These are phyloP conservation scores for Rhizopus microsporus DNA, from an alignment of 371 early-diverging fungal species.

Conservation along the genomic window DNA sequence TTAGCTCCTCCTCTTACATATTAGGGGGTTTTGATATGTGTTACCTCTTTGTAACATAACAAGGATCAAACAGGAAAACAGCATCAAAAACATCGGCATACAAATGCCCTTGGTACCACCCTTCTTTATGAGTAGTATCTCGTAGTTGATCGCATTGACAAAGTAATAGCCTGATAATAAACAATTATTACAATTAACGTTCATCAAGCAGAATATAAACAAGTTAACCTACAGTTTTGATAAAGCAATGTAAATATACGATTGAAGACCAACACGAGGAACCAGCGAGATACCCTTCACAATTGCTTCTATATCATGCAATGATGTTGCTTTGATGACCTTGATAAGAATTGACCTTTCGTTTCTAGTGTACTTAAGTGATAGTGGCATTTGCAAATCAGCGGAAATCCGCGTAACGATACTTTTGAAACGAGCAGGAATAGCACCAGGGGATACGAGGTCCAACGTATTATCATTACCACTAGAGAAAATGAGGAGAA, in stretches of 20 bases:
- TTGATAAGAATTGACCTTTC: slow-evolving; percentile 15
- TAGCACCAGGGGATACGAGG: slow-evolving; percentile 12
- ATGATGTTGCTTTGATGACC: slow-evolving; percentile 13
- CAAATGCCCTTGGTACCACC: slow-evolving; percentile 15
- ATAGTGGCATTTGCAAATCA: slow-evolving; percentile 15
- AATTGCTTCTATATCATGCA: slow-evolving; percentile 15
- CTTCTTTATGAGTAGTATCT: slow-evolving; percentile 18
- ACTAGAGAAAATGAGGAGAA: slow-evolving; percentile 17
- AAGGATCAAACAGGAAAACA: slow-evolving; percentile 17
- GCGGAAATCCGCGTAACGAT: slow-evolving; percentile 8
- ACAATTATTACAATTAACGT: slow-evolving; percentile 4
- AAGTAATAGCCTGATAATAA: slow-evolving; percentile 10
- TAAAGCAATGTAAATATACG: slow-evolving; percentile 17
- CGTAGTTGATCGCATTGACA: slow-evolving; percentile 9
- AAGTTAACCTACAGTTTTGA: slow-evolving; percentile 14
- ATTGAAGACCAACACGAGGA: slow-evolving; percentile 11
- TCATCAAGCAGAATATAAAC: slow-evolving; percentile 6
- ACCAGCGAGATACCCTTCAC: slow-evolving; percentile 11
- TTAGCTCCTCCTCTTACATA: slow-evolving; percentile 4
- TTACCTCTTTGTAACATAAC: slow-evolving; percentile 15
- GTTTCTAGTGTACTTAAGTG: slow-evolving; percentile 12
- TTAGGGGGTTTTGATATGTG: slow-evolving; percentile 9
- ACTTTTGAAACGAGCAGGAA: slow-evolving; percentile 13
- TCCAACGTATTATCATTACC: slow-evolving; percentile 18
- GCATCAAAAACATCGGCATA: slow-evolving; percentile 18